Conservation (phyloP, 2,329 filamentous ascomycete species). For the Alternaria triticina region DNA sequence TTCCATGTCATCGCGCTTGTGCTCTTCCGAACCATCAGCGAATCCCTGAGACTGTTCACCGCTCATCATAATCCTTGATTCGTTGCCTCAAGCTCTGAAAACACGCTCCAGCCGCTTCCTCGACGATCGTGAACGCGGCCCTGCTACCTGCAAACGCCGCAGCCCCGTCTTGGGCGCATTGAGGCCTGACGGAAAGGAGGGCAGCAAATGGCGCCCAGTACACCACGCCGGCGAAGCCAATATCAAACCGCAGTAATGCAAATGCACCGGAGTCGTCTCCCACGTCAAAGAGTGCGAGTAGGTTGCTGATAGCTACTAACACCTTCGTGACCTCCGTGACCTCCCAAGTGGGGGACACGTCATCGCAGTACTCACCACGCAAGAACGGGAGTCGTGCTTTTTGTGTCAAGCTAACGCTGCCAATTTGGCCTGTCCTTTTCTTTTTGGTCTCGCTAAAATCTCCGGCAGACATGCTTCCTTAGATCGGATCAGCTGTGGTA, state of each 20-base stretch:
- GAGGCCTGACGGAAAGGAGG: conserved; percentile 36
- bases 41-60: conserved; percentile 50
- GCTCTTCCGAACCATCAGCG: conserved; percentile 35
- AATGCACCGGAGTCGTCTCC: neutral
- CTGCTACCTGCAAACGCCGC: conserved; percentile 30
- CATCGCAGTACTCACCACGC: conserved; percentile 29
- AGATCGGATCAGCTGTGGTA: conserved; percentile 40
- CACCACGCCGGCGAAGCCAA: conserved; percentile 22
- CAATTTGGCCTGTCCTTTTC: conserved; percentile 32
- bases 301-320: conserved; percentile 13
- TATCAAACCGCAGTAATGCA: conserved; percentile 23
- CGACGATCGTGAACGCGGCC: conserved; percentile 31
- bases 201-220: conserved; percentile 36
- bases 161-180: conserved; percentile 39
- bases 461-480: conserved; percentile 37
- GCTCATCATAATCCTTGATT: conserved; percentile 40
- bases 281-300: neutral
- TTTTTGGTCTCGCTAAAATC: conserved; percentile 39
- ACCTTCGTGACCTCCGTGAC: neutral
- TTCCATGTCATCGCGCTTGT: conserved; percentile 50
- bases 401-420: conserved; percentile 38
- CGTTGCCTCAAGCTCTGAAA: conserved; percentile 36
- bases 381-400: conserved; percentile 29
- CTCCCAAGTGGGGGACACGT: conserved; percentile 32
- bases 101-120: conserved; percentile 16